Evolutionary conservation across 2,329 filamentous ascomycete species (phyloP).

Genomic region (Zalaria sp.): DNA sequence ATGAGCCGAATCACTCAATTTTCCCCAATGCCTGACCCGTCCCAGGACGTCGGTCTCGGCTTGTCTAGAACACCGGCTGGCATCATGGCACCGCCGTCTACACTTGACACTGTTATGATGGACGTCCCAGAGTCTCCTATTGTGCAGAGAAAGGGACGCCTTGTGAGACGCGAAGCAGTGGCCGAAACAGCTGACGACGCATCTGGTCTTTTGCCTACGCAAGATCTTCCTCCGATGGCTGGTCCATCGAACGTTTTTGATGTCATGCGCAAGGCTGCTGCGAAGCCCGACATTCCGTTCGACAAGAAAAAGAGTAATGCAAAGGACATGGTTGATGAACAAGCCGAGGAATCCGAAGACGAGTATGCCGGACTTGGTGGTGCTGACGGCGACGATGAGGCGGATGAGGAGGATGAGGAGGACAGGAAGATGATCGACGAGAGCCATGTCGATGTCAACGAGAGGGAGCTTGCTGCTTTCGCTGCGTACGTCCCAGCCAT

Average conservation of each 20-base stretch:
- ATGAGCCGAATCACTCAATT: conserved; percentile 38
- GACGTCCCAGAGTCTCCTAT: conserved; percentile 51
- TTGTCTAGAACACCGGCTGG: conserved; percentile 13
- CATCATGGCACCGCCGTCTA: conserved; percentile 49
- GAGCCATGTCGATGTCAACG: conserved; percentile 61
- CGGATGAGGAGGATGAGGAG: conserved; percentile 57
- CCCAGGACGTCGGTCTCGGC: conserved; percentile 68
- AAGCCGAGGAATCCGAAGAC: conserved; percentile 94
- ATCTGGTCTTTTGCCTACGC: conserved; percentile 2
- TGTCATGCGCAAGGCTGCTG: conserved; percentile 53
- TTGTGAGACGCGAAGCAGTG: conserved; percentile 25
- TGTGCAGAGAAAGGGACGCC: conserved; percentile 36
- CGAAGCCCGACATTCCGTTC: conserved; percentile 46
- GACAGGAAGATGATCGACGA: conserved; percentile 84
- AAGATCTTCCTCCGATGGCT: conserved; percentile 16
- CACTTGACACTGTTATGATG: conserved; percentile 53
- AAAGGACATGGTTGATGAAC: conserved; percentile 76
- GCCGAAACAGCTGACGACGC: conserved; percentile 30
- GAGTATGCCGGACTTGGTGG: conserved; percentile 93
- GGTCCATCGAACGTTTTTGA: conserved; percentile 46
- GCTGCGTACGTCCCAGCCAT: conserved; percentile 57
- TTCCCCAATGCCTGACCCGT: conserved; percentile 59
- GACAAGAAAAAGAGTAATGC: conserved; percentile 80
- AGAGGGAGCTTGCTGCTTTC: conserved; percentile 69
- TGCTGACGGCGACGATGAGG: conserved; percentile 76